These are phyloP conservation scores for Boletus patriciae DNA, from an alignment of 768 basidiomycete genomes.

Conservation along the genomic window DNA sequence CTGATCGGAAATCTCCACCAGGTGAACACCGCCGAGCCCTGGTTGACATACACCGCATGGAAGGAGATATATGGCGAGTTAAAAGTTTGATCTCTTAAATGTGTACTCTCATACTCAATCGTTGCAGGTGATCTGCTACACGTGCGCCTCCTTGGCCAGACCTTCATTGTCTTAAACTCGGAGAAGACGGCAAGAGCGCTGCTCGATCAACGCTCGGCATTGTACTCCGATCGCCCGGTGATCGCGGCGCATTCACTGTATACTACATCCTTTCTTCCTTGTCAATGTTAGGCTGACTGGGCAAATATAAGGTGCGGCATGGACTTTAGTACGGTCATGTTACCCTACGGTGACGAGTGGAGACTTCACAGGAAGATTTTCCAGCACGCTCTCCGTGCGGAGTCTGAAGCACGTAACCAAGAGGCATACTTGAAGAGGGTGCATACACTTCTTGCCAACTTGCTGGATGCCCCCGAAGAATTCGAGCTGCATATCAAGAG, in stretches of 20 bases:
- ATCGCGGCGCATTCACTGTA: slow-evolving; percentile 20
- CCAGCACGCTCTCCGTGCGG: slow-evolving; percentile 27
- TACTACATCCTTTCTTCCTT: background rate
- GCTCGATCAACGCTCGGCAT: slow-evolving; percentile 27
- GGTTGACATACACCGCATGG: slow-evolving; percentile 38
- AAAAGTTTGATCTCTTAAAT: background rate
- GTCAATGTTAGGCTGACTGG: background rate
- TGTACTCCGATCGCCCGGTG: slow-evolving; percentile 31
- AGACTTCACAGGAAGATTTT: slow-evolving; percentile 32
- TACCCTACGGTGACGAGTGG: slow-evolving; percentile 34
- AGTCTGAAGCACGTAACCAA: slow-evolving; percentile 20
- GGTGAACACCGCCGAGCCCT: slow-evolving; percentile 30
- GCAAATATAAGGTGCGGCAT: slow-evolving; percentile 24
- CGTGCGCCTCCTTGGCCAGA: slow-evolving; percentile 24
- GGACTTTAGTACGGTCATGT: slow-evolving; percentile 28
- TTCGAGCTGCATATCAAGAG: slow-evolving; percentile 27
- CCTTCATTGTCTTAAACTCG: slow-evolving; percentile 29
- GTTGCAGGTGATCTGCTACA: slow-evolving; percentile 22
- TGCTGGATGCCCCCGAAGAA: slow-evolving; percentile 23
- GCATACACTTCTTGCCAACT: slow-evolving; percentile 19
- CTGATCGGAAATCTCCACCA: slow-evolving; percentile 30
- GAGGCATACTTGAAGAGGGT: slow-evolving; percentile 22
- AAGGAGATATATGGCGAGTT: slow-evolving; percentile 32
- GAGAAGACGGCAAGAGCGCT: slow-evolving; percentile 28
- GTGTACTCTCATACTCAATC: background rate